Evolutionary conservation across 495 filamentous ascomycete genomes (phyloP).

Genomic region (Poronia punctata): DNA sequence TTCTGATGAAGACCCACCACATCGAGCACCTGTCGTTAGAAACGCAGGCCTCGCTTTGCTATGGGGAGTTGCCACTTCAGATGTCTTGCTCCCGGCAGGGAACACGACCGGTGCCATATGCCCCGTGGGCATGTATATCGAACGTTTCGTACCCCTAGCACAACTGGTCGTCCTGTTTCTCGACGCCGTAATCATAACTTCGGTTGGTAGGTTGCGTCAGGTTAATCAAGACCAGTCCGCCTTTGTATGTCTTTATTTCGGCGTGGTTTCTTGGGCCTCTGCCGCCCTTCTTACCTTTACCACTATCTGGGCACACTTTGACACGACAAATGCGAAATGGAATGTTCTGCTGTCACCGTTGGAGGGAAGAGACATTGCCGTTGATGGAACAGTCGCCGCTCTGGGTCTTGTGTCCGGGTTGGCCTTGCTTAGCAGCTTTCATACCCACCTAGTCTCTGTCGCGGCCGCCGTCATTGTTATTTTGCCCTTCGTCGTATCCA

Average conservation of each 20-base stretch:
- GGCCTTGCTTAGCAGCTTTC: conserved; percentile 18
- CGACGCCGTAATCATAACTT: conserved; percentile 16
- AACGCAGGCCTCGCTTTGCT: conserved; percentile 15
- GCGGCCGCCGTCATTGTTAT: conserved; percentile 12
- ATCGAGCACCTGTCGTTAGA: conserved; percentile 3
- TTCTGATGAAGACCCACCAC: conserved; percentile 10
- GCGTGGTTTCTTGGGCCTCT: conserved; percentile 12
- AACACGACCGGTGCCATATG: conserved; percentile 21
- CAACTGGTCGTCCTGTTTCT: conserved; percentile 17
- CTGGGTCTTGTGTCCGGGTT: conserved; percentile 11
- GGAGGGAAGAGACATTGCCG: conserved; percentile 14
- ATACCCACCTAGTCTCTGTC: conserved; percentile 12
- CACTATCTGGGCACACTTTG: conserved; percentile 18
- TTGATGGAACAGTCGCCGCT: conserved; percentile 14
- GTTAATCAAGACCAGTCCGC: conserved; percentile 6
- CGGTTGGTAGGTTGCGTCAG: conserved; percentile 14
- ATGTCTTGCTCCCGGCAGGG: conserved; percentile 15
- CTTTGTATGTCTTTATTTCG: conserved; percentile 13
- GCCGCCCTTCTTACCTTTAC: conserved; percentile 17
- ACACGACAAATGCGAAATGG: conserved; percentile 13
- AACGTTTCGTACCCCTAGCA: conserved; percentile 19
- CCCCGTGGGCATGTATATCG: conserved; percentile 12
- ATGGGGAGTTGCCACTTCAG: conserved; percentile 20
- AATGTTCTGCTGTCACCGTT: conserved; percentile 19
- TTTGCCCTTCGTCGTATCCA: conserved; percentile 18